phyloP scores from a whole-genome alignment of 1,284 basidiomycete genomes.

The Ganoderma resinaceum region DNA sequence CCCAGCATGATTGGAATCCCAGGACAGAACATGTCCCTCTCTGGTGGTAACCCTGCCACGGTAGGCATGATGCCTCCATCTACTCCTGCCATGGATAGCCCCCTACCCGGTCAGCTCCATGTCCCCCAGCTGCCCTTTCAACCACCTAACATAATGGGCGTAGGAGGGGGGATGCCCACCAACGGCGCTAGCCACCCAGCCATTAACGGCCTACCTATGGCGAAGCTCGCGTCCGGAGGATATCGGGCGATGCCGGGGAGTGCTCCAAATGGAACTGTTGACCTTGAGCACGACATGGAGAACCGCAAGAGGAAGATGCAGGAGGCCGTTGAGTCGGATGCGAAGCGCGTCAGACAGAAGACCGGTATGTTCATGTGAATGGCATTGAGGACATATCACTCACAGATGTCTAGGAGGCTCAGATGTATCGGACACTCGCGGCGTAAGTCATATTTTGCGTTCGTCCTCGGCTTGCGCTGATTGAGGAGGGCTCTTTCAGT shows the following conservation, averaged over 20 bases:
- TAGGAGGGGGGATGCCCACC: conserved; percentile 20
- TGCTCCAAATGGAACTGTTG: conserved; percentile 26
- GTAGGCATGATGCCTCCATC: conserved; percentile 25
- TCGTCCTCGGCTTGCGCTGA: conserved; percentile 7
- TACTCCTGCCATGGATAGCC: conserved; percentile 22
- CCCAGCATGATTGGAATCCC: conserved; percentile 28
- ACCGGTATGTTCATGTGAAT: conserved; percentile 55
- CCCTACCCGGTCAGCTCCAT: conserved; percentile 28
- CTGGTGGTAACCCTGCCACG: conserved; percentile 17
- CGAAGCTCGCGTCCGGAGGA: conserved; percentile 20
- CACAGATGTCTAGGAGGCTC: conserved; percentile 27
- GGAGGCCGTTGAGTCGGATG: conserved; percentile 62
- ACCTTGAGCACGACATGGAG: conserved; percentile 53
- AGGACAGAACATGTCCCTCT: conserved; percentile 20
- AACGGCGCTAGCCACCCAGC: conserved; percentile 17
- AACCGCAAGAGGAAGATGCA: conserved; percentile 74
- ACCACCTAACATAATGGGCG: conserved; percentile 23
- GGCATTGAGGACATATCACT: conserved; percentile 8
- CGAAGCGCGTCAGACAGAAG: conserved; percentile 73
- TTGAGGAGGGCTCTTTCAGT: conserved; percentile 18
- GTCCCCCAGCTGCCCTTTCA: conserved; percentile 26
- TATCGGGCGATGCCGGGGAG: conserved; percentile 12
- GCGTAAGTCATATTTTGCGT: conserved; percentile 32
- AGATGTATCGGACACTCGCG: conserved; percentile 38
- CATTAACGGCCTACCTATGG: conserved; percentile 25